phyloP scores from a whole-genome alignment of 2,329 filamentous ascomycete genomes.

The Penicillium sp. region DNA sequence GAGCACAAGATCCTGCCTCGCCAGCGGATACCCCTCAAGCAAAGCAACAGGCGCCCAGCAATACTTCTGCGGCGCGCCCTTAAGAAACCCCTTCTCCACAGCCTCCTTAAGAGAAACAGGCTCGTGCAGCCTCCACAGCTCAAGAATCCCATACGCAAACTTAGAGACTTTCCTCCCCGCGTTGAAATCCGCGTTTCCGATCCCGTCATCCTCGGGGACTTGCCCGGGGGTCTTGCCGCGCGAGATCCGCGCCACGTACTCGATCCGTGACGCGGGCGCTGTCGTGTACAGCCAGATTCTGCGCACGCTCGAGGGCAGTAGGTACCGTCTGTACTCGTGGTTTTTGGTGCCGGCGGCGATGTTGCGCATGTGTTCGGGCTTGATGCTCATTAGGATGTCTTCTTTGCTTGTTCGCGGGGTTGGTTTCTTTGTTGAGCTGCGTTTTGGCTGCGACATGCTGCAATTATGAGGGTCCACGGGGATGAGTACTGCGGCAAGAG shows the following conservation, averaged over 20 bases:
- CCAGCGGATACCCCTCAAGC: conserved; percentile 15
- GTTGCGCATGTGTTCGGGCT: conserved; percentile 50
- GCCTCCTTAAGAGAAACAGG: conserved; percentile 47
- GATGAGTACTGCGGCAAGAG: not conserved
- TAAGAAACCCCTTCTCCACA: conserved; percentile 61
- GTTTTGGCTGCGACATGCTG: not conserved
- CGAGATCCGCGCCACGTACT: conserved; percentile 64
- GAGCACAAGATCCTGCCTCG: conserved; percentile 18
- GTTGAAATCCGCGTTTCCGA: conserved; percentile 61
- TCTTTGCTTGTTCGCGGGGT: not conserved
- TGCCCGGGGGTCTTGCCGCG: conserved; percentile 54
- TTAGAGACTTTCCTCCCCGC: conserved; percentile 42
- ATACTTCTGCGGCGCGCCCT: conserved; percentile 52
- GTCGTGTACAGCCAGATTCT: conserved; percentile 69
- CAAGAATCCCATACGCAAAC: conserved; percentile 59
- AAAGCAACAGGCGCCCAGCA: conserved; percentile 35
- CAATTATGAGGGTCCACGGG: too few species aligned
- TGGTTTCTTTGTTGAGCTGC: not conserved
- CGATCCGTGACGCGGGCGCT: conserved; percentile 53
- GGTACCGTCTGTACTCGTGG: conserved; percentile 62
- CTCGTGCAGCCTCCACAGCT: conserved; percentile 68
- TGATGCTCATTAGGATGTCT: conserved; percentile 53
- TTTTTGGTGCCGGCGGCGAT: conserved; percentile 42
- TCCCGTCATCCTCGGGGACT: conserved; percentile 50
- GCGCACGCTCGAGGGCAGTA: conserved; percentile 54